phyloP scores from a whole-genome alignment of 1,284 basidiomycete genomes.

The Tilletia caries region DNA sequence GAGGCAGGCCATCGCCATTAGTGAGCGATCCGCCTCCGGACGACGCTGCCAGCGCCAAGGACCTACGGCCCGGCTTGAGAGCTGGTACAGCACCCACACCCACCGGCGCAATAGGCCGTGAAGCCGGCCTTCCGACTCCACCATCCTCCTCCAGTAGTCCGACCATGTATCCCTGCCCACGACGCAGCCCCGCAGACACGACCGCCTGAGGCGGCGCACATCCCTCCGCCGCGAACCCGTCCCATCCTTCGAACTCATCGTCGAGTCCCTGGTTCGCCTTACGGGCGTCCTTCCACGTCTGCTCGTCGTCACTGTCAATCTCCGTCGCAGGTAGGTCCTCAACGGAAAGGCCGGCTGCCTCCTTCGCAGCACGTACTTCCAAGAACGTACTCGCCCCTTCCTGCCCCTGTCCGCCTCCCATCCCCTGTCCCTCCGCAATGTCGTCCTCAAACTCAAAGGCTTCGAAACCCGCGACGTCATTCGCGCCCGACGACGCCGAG shows the following conservation, averaged over 20 bases:
- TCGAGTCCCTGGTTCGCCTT: constrained; percentile 1
- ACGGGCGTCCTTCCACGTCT: not conserved
- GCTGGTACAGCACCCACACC: too few relatives aligned
- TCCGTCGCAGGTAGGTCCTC: not conserved
- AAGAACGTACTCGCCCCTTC: constrained; percentile 81
- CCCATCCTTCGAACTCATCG: not conserved
- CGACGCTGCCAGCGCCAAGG: too few relatives aligned
- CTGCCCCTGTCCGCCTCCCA: constrained; percentile 67
- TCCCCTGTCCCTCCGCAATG: constrained; percentile 61
- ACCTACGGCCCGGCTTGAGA: too few relatives aligned
- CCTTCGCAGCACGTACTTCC: constrained; percentile 56
- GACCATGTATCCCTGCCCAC: too few relatives aligned
- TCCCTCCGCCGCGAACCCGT: not conserved
- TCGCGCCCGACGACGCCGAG: constrained; percentile 68
- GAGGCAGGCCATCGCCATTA: too few relatives aligned
- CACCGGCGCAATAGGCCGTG: too few relatives aligned
- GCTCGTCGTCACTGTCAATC: not conserved
- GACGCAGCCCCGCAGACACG: too few relatives aligned
- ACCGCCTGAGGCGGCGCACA: too few relatives aligned
- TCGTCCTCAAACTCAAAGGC: constrained; percentile 56
- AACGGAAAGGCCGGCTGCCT: not conserved
- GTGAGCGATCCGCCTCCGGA: too few relatives aligned
- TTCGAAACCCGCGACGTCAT: constrained; percentile 78
- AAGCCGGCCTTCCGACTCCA: too few relatives aligned
- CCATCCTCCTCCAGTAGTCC: too few relatives aligned